These are phyloP conservation scores for Penicillium malachiteum DNA, from an alignment of 495 filamentous ascomycete genomes.

Conservation along the genomic window DNA sequence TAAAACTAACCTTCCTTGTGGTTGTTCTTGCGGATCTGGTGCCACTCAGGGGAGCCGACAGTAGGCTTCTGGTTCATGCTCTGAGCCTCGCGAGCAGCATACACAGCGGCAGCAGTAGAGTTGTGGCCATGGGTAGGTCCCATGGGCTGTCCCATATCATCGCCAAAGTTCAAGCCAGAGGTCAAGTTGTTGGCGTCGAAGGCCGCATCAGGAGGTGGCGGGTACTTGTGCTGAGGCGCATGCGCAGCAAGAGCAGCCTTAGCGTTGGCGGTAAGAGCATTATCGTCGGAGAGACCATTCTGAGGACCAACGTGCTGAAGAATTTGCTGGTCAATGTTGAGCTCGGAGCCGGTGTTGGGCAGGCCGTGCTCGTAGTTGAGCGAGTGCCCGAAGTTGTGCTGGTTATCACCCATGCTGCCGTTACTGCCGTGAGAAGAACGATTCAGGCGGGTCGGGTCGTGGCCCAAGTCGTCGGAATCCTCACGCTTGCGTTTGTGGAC, in stretches of 20 bases:
- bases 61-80: conserved; percentile 68
- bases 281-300: conserved; percentile 49
- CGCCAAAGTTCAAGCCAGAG: conserved; percentile 42
- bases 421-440: conserved; percentile 48
- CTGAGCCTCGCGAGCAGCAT: conserved; percentile 47
- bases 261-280: conserved; percentile 47
- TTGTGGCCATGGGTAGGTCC: conserved; percentile 41
- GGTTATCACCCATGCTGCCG: conserved; percentile 43
- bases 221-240: conserved; percentile 45
- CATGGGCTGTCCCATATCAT: conserved; percentile 46
- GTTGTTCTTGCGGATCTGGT: conserved; percentile 94
- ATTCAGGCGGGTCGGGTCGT: conserved; percentile 44
- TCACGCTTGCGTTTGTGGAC: conserved; percentile 49
- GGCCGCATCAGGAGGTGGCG: conserved; percentile 39
- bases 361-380: conserved; percentile 45
- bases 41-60: conserved; percentile 96
- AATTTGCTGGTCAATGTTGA: conserved; percentile 51
- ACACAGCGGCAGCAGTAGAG: conserved; percentile 49
- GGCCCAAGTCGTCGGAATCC: conserved; percentile 41
- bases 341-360: conserved; percentile 34
- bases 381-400: conserved; percentile 42
- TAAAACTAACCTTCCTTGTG: conserved; percentile 87
- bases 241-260: conserved; percentile 49
- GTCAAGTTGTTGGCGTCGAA: conserved; percentile 45
- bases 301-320: conserved; percentile 49